Percentiles rank a stretch among this genome's conserved stretches.
Evolutionary conservation across 1,139 yeast genomes (phyloP).

Genomic region (Scheffersomyces segobiensis): DNA sequence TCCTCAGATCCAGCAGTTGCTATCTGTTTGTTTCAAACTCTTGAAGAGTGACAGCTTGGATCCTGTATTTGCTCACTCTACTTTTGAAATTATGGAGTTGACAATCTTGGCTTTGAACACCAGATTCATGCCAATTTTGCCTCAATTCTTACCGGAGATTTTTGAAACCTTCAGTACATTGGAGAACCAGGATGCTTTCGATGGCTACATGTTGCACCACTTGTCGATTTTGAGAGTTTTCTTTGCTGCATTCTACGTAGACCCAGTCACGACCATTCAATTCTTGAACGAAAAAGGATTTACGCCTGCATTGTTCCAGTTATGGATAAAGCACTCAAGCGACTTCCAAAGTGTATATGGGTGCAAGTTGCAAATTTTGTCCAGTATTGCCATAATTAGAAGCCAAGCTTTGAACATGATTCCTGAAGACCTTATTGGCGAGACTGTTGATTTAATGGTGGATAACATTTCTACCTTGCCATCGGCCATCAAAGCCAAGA

Average conservation of each 20-base stretch:
- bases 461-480: constrained; percentile 48
- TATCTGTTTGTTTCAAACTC: constrained; percentile 38
- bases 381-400: constrained; percentile 33
- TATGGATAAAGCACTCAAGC: constrained; percentile 51
- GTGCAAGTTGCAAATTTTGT: constrained; percentile 53
- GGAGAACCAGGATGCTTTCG: constrained; percentile 44
- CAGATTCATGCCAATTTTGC: constrained; percentile 33
- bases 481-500: constrained; percentile 46
- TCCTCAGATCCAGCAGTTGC: constrained; percentile 40
- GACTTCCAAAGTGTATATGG: constrained; percentile 59
- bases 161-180: constrained; percentile 35
- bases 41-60: constrained; percentile 38
- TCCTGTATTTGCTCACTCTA: constrained; percentile 42
- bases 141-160: constrained; percentile 38
- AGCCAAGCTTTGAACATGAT: constrained; percentile 12
- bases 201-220: constrained; percentile 49
- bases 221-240: constrained; percentile 46
- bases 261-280: constrained; percentile 38
- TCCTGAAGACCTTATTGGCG: constrained; percentile 39
- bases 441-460: constrained; percentile 41
- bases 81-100: constrained; percentile 45
- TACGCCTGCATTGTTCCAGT: constrained; percentile 38
- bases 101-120: constrained; percentile 38
- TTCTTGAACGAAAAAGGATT: constrained; percentile 40
- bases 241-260: constrained; percentile 42